These are phyloP conservation scores for Barbarea vulgaris DNA, from an alignment of 345 rosid genomes.

Conservation along the genomic window DNA sequence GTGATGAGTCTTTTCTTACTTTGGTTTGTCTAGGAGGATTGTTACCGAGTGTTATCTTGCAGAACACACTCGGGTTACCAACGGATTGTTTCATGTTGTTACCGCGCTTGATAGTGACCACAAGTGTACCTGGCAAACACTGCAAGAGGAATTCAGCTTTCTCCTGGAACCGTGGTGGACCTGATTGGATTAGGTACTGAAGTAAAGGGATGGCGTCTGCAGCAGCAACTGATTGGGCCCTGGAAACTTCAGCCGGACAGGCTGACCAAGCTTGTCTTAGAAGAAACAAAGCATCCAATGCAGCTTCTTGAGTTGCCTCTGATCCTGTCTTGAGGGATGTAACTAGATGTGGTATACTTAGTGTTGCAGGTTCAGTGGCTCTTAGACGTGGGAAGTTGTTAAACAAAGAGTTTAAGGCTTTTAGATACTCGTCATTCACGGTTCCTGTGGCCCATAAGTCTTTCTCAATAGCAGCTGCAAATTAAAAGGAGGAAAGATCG, in stretches of 20 bases:
- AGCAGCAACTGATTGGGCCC: slow-evolving; percentile 95
- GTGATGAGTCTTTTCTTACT: slow-evolving; percentile 44
- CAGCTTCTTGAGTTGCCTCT: slow-evolving; percentile 99
- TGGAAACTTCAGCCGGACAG: slow-evolving; percentile 95
- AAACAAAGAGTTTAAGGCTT: slow-evolving; percentile 84
- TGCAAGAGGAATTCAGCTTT: slow-evolving; percentile 95
- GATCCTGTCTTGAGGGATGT: slow-evolving; percentile 91
- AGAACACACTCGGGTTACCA: slow-evolving; percentile 94
- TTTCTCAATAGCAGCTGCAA: slow-evolving; percentile 97
- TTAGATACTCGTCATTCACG: slow-evolving; percentile 93
- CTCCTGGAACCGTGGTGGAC: slow-evolving; percentile 99
- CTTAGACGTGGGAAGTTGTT: slow-evolving; percentile 97
- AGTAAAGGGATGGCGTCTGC: slow-evolving; percentile 97
- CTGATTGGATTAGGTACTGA: slow-evolving; percentile 96
- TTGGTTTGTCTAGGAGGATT: slow-evolving; percentile 85
- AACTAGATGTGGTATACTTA: slow-evolving; percentile 94
- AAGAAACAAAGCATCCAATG: slow-evolving; percentile 90
- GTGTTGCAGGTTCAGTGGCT: slow-evolving; percentile 98
- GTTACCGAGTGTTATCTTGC: slow-evolving; percentile 92
- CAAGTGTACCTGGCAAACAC: slow-evolving; percentile 96
- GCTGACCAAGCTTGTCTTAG: slow-evolving; percentile 99
- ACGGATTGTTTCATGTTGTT: slow-evolving; percentile 99
- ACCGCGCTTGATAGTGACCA: slow-evolving; percentile 91
- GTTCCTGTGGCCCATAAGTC: slow-evolving; percentile 98
- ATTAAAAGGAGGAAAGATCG: slow-evolving; percentile 17